Evolutionary conservation across 2,329 filamentous ascomycete species (phyloP).

Genomic region (Stachybotrys echinatus): DNA sequence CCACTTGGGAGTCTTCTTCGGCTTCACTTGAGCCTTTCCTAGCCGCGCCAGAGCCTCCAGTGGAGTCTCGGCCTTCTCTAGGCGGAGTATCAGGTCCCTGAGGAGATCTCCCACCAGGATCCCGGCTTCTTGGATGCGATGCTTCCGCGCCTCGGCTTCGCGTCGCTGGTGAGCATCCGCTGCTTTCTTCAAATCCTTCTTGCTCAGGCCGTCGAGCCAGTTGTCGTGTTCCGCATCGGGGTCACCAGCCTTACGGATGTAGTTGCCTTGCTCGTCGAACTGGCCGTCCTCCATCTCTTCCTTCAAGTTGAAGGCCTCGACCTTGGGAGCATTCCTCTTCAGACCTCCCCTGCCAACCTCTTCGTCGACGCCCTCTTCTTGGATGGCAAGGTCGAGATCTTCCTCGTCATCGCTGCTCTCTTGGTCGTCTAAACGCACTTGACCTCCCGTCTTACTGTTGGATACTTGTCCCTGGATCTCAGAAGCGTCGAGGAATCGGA

Average conservation of each 20-base stretch:
- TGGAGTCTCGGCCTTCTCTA: constrained; percentile 79
- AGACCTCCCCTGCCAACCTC: constrained; percentile 87
- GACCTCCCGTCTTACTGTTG: constrained; percentile 67
- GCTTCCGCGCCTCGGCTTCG: constrained; percentile 68
- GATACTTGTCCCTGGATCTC: constrained; percentile 77
- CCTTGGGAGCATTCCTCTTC: constrained; percentile 87
- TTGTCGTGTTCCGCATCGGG: constrained; percentile 86
- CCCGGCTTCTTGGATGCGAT: constrained; percentile 69
- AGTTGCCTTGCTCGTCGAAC: constrained; percentile 90
- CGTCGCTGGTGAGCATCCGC: constrained; percentile 82
- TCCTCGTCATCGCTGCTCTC: constrained; percentile 57
- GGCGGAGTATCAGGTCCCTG: constrained; percentile 61
- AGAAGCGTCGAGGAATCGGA: constrained; percentile 52
- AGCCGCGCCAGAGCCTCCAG: constrained; percentile 83
- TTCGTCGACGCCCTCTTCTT: constrained; percentile 75
- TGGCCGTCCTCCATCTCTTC: constrained; percentile 85
- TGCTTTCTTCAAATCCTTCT: constrained; percentile 87
- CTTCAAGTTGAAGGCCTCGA: constrained; percentile 95
- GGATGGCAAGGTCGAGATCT: constrained; percentile 64
- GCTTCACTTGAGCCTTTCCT: constrained; percentile 61
- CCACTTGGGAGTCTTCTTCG: constrained; percentile 56
- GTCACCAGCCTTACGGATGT: constrained; percentile 80
- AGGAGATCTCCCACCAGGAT: constrained; percentile 70
- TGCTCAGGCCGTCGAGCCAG: constrained; percentile 89
- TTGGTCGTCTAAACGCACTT: constrained; percentile 56